phyloP scores from a whole-genome alignment of 169 alveolate genomes.

The Babesia divergens region DNA sequence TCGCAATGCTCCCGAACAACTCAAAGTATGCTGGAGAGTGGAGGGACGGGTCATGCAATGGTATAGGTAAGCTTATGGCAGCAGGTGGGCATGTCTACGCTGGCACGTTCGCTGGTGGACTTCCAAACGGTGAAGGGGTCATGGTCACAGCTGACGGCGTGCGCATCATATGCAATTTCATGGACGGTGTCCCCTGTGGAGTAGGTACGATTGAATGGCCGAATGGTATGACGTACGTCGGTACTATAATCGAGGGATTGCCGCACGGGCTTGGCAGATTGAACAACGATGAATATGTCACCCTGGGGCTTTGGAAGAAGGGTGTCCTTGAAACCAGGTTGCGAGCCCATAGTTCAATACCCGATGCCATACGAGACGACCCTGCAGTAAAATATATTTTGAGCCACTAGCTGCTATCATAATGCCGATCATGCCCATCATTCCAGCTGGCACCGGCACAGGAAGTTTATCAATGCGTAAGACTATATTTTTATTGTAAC shows the following conservation, averaged over 20 bases:
- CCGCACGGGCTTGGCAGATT: conserved; percentile 38
- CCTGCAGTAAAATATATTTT: conserved; percentile 15
- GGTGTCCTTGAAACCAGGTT: conserved; percentile 65
- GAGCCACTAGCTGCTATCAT: background rate
- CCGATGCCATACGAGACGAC: conserved; percentile 27
- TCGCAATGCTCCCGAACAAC: conserved; percentile 22
- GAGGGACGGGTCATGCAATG: conserved; percentile 16
- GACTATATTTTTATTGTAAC: too few relatives aligned
- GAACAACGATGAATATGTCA: conserved; percentile 4
- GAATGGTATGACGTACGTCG: conserved; percentile 18
- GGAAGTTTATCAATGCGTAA: too few relatives aligned
- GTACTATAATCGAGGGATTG: conserved; percentile 25
- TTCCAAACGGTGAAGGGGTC: conserved; percentile 28
- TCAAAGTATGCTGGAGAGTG: conserved; percentile 35
- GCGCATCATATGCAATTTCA: conserved; percentile 14
- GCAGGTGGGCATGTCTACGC: conserved; percentile 17
- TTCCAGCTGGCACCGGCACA: too few relatives aligned
- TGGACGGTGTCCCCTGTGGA: conserved; percentile 27
- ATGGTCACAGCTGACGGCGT: conserved; percentile 15
- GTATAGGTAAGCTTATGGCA: conserved; percentile 10
- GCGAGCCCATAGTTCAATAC: conserved; percentile 27
- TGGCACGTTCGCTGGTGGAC: conserved; percentile 13
- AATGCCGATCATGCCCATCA: background rate
- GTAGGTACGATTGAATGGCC: conserved; percentile 34
- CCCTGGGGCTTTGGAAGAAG: conserved; percentile 32